phyloP scores from a whole-genome alignment of 2,329 filamentous ascomycete genomes.

The Aureobasidium musti region DNA sequence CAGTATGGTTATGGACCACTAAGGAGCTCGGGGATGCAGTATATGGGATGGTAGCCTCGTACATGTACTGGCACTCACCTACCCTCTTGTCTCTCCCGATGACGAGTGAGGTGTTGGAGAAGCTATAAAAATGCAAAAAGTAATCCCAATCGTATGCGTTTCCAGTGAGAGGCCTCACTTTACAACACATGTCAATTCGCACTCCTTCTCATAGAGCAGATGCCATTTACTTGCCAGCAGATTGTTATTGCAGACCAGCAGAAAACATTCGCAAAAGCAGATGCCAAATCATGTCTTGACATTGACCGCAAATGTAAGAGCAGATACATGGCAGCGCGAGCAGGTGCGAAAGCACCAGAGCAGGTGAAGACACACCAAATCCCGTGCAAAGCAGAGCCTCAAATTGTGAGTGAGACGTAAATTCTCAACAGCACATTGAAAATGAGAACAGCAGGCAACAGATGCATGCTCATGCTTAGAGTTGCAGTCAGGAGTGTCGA shows the following conservation, averaged over 20 bases:
- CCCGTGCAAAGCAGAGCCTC: background rate
- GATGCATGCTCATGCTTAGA: background rate
- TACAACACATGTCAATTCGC: background rate
- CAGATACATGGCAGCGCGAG: background rate
- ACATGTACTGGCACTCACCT: background rate
- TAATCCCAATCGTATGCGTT: background rate
- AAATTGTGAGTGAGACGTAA: background rate
- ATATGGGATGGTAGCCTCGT: background rate
- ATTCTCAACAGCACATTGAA: background rate
- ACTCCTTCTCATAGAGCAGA: background rate
- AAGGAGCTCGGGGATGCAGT: too few relatives aligned
- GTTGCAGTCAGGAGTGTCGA: background rate
- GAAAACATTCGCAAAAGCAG: background rate
- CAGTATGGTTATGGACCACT: too few relatives aligned
- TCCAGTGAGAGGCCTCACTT: background rate
- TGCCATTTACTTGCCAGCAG: background rate
- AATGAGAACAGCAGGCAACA: background rate
- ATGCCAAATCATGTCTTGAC: background rate
- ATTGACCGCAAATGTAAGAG: background rate
- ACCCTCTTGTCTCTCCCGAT: background rate
- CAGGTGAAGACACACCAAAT: background rate
- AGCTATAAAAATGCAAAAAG: background rate
- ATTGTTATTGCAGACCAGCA: background rate
- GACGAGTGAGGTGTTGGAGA: too few relatives aligned
- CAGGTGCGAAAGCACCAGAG: background rate